phyloP scores from a whole-genome alignment of 371 early-diverging fungal species.

The Quaeritorhiza haematococci region DNA sequence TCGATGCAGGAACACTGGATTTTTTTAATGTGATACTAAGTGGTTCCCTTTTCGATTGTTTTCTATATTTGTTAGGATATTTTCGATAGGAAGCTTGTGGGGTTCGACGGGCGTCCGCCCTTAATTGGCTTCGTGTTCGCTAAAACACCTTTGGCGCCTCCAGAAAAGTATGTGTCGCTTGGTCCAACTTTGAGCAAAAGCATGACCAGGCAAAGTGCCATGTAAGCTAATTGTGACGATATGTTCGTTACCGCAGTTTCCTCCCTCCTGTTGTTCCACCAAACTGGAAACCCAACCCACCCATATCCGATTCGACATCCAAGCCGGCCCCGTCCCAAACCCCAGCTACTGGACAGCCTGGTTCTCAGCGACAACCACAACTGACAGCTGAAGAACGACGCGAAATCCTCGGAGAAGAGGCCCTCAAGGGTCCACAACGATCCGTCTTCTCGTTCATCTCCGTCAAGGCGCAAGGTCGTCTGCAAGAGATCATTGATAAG shows the following conservation, averaged over 20 bases:
- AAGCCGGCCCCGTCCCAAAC: neutral
- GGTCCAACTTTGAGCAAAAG: neutral
- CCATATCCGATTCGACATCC: too few relatives aligned
- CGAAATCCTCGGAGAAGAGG: constrained; percentile 64
- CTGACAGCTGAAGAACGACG: constrained; percentile 61
- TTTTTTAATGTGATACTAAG: too few relatives aligned
- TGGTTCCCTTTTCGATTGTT: too few relatives aligned
- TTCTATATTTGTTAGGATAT: too few relatives aligned
- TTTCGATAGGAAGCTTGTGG: too few relatives aligned
- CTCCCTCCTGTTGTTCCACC: constrained; percentile 54
- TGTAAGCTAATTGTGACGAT: too few relatives aligned
- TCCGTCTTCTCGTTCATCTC: constrained; percentile 75
- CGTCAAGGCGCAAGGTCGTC: constrained; percentile 55
- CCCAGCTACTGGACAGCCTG: neutral
- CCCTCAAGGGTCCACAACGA: constrained; percentile 56
- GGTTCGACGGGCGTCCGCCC: constrained; percentile 56
- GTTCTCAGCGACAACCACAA: neutral
- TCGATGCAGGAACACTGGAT: too few relatives aligned
- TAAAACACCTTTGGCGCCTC: constrained; percentile 28
- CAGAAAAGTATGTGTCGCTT: constrained; percentile 59
- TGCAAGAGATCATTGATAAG: constrained; percentile 50
- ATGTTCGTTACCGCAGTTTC: constrained; percentile 27
- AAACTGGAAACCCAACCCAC: constrained; percentile 46
- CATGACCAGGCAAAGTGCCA: too few relatives aligned
- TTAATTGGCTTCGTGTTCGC: constrained; percentile 55